Base-by-base conservation (phyloP, 257 asterid genomes). In the Nicotiana benthamiana region DNA sequence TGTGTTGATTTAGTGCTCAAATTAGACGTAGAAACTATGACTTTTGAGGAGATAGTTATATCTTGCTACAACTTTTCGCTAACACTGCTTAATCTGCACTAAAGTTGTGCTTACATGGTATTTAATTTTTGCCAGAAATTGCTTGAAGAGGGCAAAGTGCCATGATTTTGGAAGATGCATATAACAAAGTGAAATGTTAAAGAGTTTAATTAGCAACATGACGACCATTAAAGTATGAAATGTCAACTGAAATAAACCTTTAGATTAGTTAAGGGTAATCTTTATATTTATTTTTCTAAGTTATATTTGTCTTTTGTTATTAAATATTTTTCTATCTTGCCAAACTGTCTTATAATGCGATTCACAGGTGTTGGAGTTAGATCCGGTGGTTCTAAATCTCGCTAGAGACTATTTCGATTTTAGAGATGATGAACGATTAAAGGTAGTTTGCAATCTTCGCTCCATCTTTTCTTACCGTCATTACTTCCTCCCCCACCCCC, bases 281-380 rank as follows among this genome's bases (percentile, higher is more conserved):
- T 77, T 63, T 80, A 56, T 32, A 40, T 43, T 62, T 18, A 10
- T 64, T 66, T 65, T 51, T 34, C 3, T 26, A 13, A 60, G 18
- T 24, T 68, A n/a, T 57, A 18, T 57, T 9, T 8, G 28, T 20
- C 11, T 56, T 56, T 56, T 20, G 26, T 68, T 34, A 67, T n/a
- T 36, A n/a, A 67, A 5, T n/a, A 20, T 51, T 36, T 5, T 57
- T 18, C 43, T 34, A 8, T 11, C 11, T 24, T 5, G 11, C 28
- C 56, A n/a, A 79, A 46, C 56, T 75, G 80, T 68, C 83, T 30
- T 78, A 75, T 66, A 85, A 52, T 83, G 81, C 53, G n/a, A 75
- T 80, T 89, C 52, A 20, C 89, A 96, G 98, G 96, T 88, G 3
- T 88, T 91, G 57, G 99, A 96, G 89, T 89, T 94, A 52, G 98